These are phyloP conservation scores for Saturnispora mendoncae DNA, from an alignment of 805 yeast species.

Conservation along the genomic window DNA sequence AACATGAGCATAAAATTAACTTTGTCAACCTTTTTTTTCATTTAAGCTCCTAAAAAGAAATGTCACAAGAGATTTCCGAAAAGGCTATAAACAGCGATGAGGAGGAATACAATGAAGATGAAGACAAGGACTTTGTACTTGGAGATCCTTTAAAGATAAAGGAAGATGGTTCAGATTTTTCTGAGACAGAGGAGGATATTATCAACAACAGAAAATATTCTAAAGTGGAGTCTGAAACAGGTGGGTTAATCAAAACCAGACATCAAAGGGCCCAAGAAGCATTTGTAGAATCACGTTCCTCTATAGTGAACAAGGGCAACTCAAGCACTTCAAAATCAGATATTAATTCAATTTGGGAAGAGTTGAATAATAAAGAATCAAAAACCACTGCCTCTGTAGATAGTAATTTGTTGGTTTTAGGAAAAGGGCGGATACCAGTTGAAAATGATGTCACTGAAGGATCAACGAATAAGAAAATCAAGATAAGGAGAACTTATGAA, in stretches of 20 bases:
- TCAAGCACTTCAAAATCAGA: conserved; percentile 22
- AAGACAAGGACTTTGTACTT: conserved; percentile 8
- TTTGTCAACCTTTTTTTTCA: not conserved
- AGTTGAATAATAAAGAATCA: conserved; percentile 31
- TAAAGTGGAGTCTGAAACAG: conserved; percentile 8
- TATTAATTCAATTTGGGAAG: conserved; percentile 47
- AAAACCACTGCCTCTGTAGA: conserved; percentile 1
- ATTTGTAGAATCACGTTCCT: not conserved
- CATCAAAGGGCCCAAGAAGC: conserved; percentile 12
- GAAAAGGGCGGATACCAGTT: too few relatives aligned
- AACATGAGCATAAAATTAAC: not conserved
- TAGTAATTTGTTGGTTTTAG: too few relatives aligned
- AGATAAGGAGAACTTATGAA: conserved; percentile 68
- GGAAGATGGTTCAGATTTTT: conserved; percentile 4
- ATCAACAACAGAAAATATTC: conserved; percentile 1
- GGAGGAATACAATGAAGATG: conserved; percentile 8
- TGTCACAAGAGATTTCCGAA: conserved; percentile 3
- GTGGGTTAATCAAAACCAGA: conserved; percentile 17
- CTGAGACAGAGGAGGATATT: not conserved
- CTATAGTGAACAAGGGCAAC: not conserved
- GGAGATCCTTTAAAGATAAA: not conserved
- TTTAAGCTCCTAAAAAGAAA: not conserved
- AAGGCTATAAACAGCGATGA: not conserved
- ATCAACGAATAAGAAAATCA: conserved; percentile 35
- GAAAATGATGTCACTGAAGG: too few relatives aligned